Percentiles rank a stretch among this genome's conserved stretches.
Evolutionary conservation across 176 grass and related monocot genomes (phyloP).

Genomic region (Calamus simplicifolius): DNA sequence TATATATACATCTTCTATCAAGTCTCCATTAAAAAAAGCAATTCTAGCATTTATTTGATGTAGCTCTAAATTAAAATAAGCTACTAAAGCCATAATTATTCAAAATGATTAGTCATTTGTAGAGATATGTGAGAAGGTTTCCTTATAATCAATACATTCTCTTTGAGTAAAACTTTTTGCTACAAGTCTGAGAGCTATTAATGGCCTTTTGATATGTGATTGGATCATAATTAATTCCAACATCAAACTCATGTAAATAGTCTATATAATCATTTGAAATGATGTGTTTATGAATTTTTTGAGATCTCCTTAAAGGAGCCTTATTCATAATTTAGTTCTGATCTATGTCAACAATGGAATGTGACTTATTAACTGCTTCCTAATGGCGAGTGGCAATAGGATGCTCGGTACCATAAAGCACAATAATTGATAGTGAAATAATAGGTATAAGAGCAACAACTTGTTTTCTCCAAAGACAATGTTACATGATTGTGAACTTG

Average conservation of each 20-base stretch:
- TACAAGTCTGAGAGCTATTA: background rate
- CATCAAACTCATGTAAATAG: conserved; percentile 16
- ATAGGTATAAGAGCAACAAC: too few species aligned
- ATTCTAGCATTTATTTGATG: conserved; percentile 25
- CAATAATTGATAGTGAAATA: too few species aligned
- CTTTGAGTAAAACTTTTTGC: conserved; percentile 7
- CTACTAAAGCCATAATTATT: conserved; percentile 3
- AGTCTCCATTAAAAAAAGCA: conserved; percentile 19
- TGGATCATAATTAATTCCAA: background rate
- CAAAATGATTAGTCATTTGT: conserved; percentile 2
- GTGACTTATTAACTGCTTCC: too few species aligned
- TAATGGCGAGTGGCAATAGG: too few species aligned
- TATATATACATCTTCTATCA: conserved; percentile 25
- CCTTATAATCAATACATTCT: conserved; percentile 18
- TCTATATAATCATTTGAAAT: conserved; percentile 7
- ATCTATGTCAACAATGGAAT: too few species aligned
- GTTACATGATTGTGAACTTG: too few species aligned
- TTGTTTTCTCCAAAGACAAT: too few species aligned
- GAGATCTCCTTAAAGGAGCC: background rate
- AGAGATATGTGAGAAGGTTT: conserved; percentile 6
- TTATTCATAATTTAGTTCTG: too few species aligned
- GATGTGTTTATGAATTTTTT: background rate
- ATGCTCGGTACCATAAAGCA: too few species aligned
- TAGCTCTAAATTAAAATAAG: conserved; percentile 16
- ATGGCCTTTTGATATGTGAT: conserved; percentile 14